phyloP scores from a whole-genome alignment of 1,139 yeast genomes.

The Spathaspora sp. region DNA sequence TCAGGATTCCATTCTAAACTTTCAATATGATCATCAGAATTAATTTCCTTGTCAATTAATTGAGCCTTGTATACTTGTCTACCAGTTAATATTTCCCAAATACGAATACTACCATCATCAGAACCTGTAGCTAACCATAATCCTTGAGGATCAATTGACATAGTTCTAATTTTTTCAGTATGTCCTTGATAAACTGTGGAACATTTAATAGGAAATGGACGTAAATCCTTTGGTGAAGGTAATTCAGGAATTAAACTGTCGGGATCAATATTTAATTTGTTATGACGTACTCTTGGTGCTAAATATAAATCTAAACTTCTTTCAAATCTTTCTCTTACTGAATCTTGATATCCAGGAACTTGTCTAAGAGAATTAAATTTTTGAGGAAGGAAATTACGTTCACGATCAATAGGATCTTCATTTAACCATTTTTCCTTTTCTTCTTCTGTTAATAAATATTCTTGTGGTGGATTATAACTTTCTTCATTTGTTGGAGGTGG shows the following conservation, averaged over 20 bases:
- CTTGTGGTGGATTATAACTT: slow-evolving; percentile 96
- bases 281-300: slow-evolving; percentile 94
- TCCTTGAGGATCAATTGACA: slow-evolving; percentile 87
- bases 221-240: slow-evolving; percentile 93
- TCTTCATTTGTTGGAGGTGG: slow-evolving; percentile 97
- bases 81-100: slow-evolving; percentile 96
- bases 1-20: slow-evolving; percentile 91
- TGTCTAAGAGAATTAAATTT: slow-evolving; percentile 80
- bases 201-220: slow-evolving; percentile 96
- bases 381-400: slow-evolving; percentile 76
- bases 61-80: slow-evolving; percentile 78
- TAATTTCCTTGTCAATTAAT: slow-evolving; percentile 50
- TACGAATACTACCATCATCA: slow-evolving; percentile 92
- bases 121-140: slow-evolving; percentile 97
- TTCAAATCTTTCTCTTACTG: slow-evolving; percentile 88
- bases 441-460: slow-evolving; percentile 77
- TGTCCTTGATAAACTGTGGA: slow-evolving; percentile 87
- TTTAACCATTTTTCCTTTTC: slow-evolving; percentile 75
- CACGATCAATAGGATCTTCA: slow-evolving; percentile 75
- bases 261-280: slow-evolving; percentile 91
- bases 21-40: slow-evolving; percentile 76
- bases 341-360: slow-evolving; percentile 90
- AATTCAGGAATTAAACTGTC: slow-evolving; percentile 93
- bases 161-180: slow-evolving; percentile 73
- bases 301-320: slow-evolving; percentile 89